These are phyloP conservation scores for Talaromyces rugulosus DNA, from an alignment of 2,329 filamentous ascomycete genomes.

Conservation along the genomic window DNA sequence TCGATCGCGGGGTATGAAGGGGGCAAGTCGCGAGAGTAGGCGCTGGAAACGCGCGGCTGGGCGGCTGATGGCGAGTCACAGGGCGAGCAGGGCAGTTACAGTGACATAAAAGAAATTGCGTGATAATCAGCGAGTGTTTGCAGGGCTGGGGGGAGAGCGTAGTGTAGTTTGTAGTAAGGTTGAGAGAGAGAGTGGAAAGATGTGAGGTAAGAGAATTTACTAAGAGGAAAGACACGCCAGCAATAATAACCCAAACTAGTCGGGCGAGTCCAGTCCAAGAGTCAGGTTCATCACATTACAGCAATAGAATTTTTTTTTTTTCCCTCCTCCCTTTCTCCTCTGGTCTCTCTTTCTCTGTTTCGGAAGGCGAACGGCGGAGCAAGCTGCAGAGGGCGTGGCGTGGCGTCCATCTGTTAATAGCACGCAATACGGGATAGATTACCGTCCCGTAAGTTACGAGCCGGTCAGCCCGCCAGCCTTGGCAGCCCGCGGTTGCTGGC, in stretches of 20 bases:
- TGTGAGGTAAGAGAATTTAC: constrained; percentile 40
- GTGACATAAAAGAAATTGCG: constrained; percentile 39
- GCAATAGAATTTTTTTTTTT: neutral
- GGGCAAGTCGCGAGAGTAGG: neutral
- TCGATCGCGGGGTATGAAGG: constrained; percentile 1
- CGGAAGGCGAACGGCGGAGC: neutral
- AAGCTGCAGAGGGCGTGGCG: neutral
- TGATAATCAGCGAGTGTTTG: constrained; percentile 6
- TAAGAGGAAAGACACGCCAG: constrained; percentile 22
- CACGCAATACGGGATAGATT: neutral
- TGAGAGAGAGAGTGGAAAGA: constrained; percentile 18
- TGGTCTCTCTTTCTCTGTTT: neutral
- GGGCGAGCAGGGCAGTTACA: constrained; percentile 19
- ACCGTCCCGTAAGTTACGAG: neutral
- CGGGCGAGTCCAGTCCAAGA: neutral
- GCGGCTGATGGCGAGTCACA: constrained; percentile 27
- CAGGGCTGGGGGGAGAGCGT: constrained; percentile 12
- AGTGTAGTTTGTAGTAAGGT: constrained; percentile 6
- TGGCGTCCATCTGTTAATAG: neutral
- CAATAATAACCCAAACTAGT: neutral
- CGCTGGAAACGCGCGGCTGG: constrained; percentile 33
- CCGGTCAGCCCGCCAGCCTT: neutral
- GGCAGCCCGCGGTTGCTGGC: neutral
- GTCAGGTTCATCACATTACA: neutral
- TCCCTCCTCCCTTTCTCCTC: constrained; percentile 1